Percentiles rank a stretch among this genome's conserved stretches.
These are phyloP conservation scores for Malassezia japonica DNA, from an alignment of 1,284 basidiomycete species.

Conservation along the genomic window DNA sequence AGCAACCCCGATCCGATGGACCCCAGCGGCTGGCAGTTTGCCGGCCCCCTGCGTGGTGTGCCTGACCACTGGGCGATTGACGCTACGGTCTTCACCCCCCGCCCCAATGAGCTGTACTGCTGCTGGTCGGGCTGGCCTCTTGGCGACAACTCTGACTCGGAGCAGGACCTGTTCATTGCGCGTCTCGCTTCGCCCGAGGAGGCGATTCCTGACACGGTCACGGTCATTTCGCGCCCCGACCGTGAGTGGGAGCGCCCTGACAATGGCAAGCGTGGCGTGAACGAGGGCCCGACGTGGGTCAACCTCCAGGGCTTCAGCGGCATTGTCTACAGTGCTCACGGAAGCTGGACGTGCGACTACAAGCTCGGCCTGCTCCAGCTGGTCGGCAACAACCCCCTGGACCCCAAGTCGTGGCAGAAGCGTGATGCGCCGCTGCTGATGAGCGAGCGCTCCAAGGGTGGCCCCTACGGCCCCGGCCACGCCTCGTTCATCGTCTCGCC, in stretches of 20 bases:
- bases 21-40: slow-evolving; percentile 13
- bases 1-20: slow-evolving; percentile 14
- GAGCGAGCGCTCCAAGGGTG: slow-evolving; percentile 6
- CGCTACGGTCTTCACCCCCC: slow-evolving; percentile 9
- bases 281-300: slow-evolving; percentile 17
- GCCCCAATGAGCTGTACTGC: slow-evolving; percentile 10
- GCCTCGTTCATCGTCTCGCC: slow-evolving; percentile 15
- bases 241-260: slow-evolving; percentile 15
- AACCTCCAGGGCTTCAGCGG: slow-evolving; percentile 9
- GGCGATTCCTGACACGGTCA: slow-evolving; percentile 14
- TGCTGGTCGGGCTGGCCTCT: slow-evolving; percentile 18
- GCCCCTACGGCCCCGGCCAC: slow-evolving; percentile 17
- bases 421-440: slow-evolving; percentile 13
- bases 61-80: slow-evolving; percentile 20
- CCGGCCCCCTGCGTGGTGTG: slow-evolving; percentile 16
- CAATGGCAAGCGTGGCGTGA: slow-evolving; percentile 17
- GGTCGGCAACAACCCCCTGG: slow-evolving; percentile 11
- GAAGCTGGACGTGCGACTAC: slow-evolving; percentile 21
- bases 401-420: slow-evolving; percentile 15
- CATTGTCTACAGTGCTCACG: slow-evolving; percentile 20
- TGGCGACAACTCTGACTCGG: slow-evolving; percentile 15
- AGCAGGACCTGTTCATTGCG: slow-evolving; percentile 18
- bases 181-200: slow-evolving; percentile 5
- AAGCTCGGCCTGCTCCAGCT: slow-evolving; percentile 15
- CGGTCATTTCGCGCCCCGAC: slow-evolving; percentile 14